Conservation (phyloP, 345 rosid genomes). For the Aquilaria yunnanensis region DNA sequence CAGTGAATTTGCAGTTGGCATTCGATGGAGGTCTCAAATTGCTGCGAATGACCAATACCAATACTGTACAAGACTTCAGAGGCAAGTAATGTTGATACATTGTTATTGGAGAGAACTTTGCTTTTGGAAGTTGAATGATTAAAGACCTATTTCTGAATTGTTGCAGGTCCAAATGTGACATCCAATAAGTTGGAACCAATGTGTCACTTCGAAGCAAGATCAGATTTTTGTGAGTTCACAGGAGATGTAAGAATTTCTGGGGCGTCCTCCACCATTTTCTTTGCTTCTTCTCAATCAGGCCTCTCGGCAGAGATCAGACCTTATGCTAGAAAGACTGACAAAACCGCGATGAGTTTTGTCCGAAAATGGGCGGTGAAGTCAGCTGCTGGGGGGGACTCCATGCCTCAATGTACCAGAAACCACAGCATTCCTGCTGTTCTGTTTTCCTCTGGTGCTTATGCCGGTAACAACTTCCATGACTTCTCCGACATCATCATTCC, state of each 20-base stretch:
- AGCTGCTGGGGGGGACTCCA: slow-evolving; percentile 6
- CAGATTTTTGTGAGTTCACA: slow-evolving; percentile 55
- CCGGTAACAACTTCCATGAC: slow-evolving; percentile 74
- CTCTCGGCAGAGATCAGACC: slow-evolving; percentile 35
- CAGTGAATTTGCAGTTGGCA: slow-evolving; percentile 51
- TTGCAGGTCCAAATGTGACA: neutral
- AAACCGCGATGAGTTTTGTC: slow-evolving; percentile 33
- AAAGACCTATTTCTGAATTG: no score
- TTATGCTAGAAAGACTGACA: slow-evolving; percentile 62
- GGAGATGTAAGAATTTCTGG: slow-evolving; percentile 59
- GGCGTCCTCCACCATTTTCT: slow-evolving; percentile 33
- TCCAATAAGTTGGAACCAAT: slow-evolving; percentile 24
- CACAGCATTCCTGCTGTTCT: slow-evolving; percentile 55
- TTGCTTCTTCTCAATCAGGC: slow-evolving; percentile 16
- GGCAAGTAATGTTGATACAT: no score
- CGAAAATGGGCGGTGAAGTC: slow-evolving; percentile 59
- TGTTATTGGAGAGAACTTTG: no score
- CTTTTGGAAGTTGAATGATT: no score
- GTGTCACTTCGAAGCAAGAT: slow-evolving; percentile 37
- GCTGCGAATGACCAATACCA: slow-evolving; percentile 19
- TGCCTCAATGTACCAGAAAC: slow-evolving; percentile 26
- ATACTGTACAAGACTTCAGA: no score
- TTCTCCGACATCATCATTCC: slow-evolving; percentile 69
- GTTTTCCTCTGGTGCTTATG: slow-evolving; percentile 67
- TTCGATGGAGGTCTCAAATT: slow-evolving; percentile 25